phyloP scores from a whole-genome alignment of 305 asterid species.

The Fraxinus sp. region DNA sequence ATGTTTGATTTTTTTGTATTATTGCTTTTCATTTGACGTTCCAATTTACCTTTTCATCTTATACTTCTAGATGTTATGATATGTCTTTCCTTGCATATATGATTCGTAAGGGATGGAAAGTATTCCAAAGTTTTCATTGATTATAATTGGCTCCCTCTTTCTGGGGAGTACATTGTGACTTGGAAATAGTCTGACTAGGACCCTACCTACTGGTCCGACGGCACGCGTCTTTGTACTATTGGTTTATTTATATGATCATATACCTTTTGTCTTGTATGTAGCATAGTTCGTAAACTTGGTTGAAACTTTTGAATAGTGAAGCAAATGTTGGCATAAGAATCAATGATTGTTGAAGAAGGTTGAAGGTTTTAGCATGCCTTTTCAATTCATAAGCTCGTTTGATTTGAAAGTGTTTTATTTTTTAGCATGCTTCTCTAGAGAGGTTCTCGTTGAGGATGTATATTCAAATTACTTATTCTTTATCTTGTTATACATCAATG shows the following conservation, averaged over 20 bases:
- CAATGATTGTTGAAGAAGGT: background rate
- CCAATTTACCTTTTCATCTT: background rate
- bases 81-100: background rate
- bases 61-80: background rate
- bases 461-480: background rate
- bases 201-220: background rate
- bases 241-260: background rate
- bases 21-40: background rate
- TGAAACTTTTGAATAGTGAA: background rate
- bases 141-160: background rate
- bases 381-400: background rate
- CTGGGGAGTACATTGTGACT: background rate
- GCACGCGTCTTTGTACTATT: background rate
- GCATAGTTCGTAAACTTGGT: background rate
- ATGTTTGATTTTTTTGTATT: background rate
- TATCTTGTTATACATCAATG: background rate
- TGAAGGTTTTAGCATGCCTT: background rate
- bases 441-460: conserved; percentile 10
- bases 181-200: background rate
- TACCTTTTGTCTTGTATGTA: background rate
- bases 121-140: background rate
- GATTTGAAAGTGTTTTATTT: background rate
- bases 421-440: background rate
- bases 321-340: background rate
- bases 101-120: background rate